Evolutionary conservation across 768 basidiomycete species (phyloP), one percentile per base, ranked within the genome.

Genomic region (Termitomyces bulborhizus): DNA sequence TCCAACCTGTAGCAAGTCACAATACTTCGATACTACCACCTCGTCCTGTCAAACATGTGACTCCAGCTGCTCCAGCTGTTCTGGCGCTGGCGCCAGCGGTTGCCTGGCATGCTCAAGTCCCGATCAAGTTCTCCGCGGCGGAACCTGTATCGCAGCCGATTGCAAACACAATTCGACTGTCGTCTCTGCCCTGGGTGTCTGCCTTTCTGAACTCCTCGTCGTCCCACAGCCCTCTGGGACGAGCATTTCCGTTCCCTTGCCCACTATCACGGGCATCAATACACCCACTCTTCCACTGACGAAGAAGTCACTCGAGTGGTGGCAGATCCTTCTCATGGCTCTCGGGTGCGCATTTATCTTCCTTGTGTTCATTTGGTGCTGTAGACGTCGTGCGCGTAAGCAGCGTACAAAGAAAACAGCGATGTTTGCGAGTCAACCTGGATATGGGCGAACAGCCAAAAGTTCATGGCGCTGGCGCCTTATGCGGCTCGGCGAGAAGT

Each of bases 291-390:
- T 60, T 13, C 60, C 57, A 53, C 2, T n/a, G 8, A 50, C 61
- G 26, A 67, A 66, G 21, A 73, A 71, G 29, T 57, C 72, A 24
- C 72, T 90, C 4, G 71, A 75, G 57, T 91, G 90, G 89, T 92
- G 89, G 89, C 77, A 92, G 72, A 90, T 92, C 63, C 73, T 91
- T 44, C 78, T 92, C 51, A 91, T 92, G 86, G 75, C 84, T 0
- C 79, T 91, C 41, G 88, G 90, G 9, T 87, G 85, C 62, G 83
- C 85, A n/a, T 87, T 92, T 68, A 84, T 90, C 68, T 82, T 90
- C 67, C 58, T 90, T 40, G 67, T 79, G 26, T 66, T 90, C 60
- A 64, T 91, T 53, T 81, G 82, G 75, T 76, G 76, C 57, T 90
- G 83, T 78, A 80, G 90, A 24, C 77, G 86, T 15, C 82, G 79